These are phyloP conservation scores for Phytophthora hibernalis DNA, from an alignment of 352 stramenopile genomes.

Conservation along the genomic window DNA sequence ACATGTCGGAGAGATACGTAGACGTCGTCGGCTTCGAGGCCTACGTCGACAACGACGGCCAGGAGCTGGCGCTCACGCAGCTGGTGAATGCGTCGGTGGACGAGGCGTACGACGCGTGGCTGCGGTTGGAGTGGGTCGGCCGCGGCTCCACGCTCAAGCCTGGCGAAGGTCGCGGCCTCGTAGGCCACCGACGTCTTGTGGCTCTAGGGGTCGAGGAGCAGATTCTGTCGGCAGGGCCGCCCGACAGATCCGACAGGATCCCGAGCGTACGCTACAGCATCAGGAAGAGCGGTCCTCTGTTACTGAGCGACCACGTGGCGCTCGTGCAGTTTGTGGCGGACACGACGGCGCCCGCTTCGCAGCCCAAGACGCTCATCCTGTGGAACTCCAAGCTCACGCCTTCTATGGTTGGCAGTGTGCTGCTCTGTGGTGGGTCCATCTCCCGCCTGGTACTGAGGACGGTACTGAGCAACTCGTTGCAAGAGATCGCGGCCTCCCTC, in stretches of 20 bases:
- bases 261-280: slow-evolving; percentile 59
- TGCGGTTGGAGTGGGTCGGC: slow-evolving; percentile 54
- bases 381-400: slow-evolving; percentile 72
- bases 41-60: slow-evolving; percentile 58
- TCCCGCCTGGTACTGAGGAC: slow-evolving; percentile 43
- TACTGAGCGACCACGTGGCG: slow-evolving; percentile 58
- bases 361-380: slow-evolving; percentile 60
- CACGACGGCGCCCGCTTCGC: slow-evolving; percentile 19
- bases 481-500: slow-evolving; percentile 26
- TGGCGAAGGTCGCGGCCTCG: slow-evolving; percentile 48
- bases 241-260: slow-evolving; percentile 49
- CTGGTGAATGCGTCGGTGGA: slow-evolving; percentile 43
- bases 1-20: slow-evolving; percentile 44
- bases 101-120: slow-evolving; percentile 58
- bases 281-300: slow-evolving; percentile 48
- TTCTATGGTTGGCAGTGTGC: slow-evolving; percentile 51
- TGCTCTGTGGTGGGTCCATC: slow-evolving; percentile 65
- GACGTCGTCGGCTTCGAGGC: slow-evolving; percentile 49
- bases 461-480: slow-evolving; percentile 40
- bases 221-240: slow-evolving; percentile 57
- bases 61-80: slow-evolving; percentile 53
- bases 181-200: slow-evolving; percentile 51
- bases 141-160: slow-evolving; percentile 38
- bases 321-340: slow-evolving; percentile 68
- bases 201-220: slow-evolving; percentile 58